phyloP scores from a whole-genome alignment of 2,329 filamentous ascomycete genomes.

The Hymenoscyphus albidus region DNA sequence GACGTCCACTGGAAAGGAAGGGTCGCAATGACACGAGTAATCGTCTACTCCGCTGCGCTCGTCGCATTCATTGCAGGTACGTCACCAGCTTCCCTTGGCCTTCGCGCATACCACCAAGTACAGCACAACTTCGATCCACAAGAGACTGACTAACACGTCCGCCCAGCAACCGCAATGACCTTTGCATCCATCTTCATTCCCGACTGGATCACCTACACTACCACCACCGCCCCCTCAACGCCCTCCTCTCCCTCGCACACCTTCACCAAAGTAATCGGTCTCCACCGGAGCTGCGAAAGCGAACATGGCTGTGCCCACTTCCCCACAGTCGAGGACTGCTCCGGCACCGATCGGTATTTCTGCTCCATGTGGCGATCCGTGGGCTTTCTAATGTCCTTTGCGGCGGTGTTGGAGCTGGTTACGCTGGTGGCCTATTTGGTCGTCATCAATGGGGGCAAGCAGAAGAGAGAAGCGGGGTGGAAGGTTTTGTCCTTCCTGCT shows the following conservation, averaged over 20 bases:
- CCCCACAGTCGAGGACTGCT: slow-evolving; percentile 64
- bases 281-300: slow-evolving; percentile 77
- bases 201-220: slow-evolving; percentile 65
- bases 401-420: slow-evolving; percentile 76
- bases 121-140: slow-evolving; percentile 37
- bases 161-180: slow-evolving; percentile 68
- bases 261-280: slow-evolving; percentile 66
- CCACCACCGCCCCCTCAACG: slow-evolving; percentile 44
- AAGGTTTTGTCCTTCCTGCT: slow-evolving; percentile 67
- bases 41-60: slow-evolving; percentile 41
- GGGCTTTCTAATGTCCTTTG: slow-evolving; percentile 83
- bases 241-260: slow-evolving; percentile 46
- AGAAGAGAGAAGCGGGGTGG: slow-evolving; percentile 79
- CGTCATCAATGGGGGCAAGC: slow-evolving; percentile 73
- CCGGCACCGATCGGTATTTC: slow-evolving; percentile 58
- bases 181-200: slow-evolving; percentile 65
- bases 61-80: slow-evolving; percentile 43
- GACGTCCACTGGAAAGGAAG: slow-evolving; percentile 15
- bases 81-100: slow-evolving; percentile 19
- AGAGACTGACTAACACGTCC: neutral
- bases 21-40: slow-evolving; percentile 41
- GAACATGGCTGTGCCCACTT: slow-evolving; percentile 59
- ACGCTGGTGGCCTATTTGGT: slow-evolving; percentile 76
- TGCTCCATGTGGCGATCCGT: slow-evolving; percentile 89
- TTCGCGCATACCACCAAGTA: slow-evolving; percentile 9